Conservation (phyloP, 768 basidiomycete species). For the Brasilioporus rufonigricans region DNA sequence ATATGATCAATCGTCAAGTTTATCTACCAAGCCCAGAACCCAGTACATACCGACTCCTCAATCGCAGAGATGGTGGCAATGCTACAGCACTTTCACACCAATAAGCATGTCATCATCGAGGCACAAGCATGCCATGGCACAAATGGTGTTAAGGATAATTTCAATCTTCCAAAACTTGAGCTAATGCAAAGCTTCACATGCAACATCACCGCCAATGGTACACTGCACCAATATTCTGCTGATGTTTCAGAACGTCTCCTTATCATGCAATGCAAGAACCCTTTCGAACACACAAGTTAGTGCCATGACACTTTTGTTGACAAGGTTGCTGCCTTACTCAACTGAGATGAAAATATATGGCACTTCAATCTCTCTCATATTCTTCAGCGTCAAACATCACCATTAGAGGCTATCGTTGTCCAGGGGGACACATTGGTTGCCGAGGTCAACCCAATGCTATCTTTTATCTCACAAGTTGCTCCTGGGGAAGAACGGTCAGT, state of each 20-base stretch:
- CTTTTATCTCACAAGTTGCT: too few species aligned
- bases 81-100: neutral
- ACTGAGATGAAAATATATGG: neutral
- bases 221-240: neutral
- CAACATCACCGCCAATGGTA: neutral
- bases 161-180: neutral
- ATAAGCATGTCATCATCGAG: neutral
- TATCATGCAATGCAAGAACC: neutral
- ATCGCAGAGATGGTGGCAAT: neutral
- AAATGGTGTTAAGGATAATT: neutral
- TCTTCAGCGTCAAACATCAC: too few species aligned
- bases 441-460: too few species aligned
- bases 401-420: too few species aligned
- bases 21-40: neutral
- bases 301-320: neutral
- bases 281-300: neutral
- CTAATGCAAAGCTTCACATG: neutral
- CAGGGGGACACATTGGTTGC: too few species aligned
- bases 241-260: neutral
- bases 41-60: neutral
- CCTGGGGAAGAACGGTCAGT: too few species aligned
- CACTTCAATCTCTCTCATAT: neutral
- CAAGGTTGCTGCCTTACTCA: neutral
- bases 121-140: neutral
- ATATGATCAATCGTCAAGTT: neutral